phyloP scores from a whole-genome alignment of 768 basidiomycete species.

The Peribolospora baueri region DNA sequence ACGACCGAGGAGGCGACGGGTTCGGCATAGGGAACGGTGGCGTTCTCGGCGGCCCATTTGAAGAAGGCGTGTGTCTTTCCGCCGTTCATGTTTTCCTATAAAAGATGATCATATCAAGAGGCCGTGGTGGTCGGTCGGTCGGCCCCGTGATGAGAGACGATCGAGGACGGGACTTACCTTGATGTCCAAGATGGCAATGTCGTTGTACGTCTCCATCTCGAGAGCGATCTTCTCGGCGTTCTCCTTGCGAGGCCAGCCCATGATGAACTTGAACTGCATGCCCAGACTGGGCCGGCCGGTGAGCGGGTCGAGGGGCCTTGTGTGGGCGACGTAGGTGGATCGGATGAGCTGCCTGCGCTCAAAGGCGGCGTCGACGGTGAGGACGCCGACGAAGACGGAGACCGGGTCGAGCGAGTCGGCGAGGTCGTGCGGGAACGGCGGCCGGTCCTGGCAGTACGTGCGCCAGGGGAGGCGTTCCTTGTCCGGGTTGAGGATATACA shows the following conservation, averaged over 20 bases:
- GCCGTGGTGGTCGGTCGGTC: background rate
- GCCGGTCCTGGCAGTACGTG: slow-evolving; percentile 47
- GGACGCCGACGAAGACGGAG: slow-evolving; percentile 68
- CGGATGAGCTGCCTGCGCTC: slow-evolving; percentile 71
- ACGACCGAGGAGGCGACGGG: slow-evolving; percentile 19
- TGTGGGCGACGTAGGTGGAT: slow-evolving; percentile 69
- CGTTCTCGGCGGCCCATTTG: slow-evolving; percentile 71
- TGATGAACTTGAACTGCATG: slow-evolving; percentile 53
- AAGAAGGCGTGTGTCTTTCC: slow-evolving; percentile 85
- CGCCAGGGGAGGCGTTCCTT: slow-evolving; percentile 87
- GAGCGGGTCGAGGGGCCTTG: slow-evolving; percentile 39
- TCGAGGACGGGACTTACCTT: background rate
- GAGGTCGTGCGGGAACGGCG: slow-evolving; percentile 43
- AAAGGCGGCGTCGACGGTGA: slow-evolving; percentile 60
- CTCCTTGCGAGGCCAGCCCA: slow-evolving; percentile 56
- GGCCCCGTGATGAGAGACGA: background rate
- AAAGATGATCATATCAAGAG: slow-evolving; percentile 28
- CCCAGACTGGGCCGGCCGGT: slow-evolving; percentile 49
- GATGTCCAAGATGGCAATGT: slow-evolving; percentile 31
- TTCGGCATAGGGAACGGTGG: slow-evolving; percentile 51
- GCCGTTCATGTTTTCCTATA: slow-evolving; percentile 92
- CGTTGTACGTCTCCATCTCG: slow-evolving; percentile 77
- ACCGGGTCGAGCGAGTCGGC: slow-evolving; percentile 55
- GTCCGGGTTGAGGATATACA: slow-evolving; percentile 84
- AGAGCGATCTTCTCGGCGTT: slow-evolving; percentile 56